Conservation (phyloP, 202 grass and related monocot species). For the Schoenoplectus tabernaemontani region DNA sequence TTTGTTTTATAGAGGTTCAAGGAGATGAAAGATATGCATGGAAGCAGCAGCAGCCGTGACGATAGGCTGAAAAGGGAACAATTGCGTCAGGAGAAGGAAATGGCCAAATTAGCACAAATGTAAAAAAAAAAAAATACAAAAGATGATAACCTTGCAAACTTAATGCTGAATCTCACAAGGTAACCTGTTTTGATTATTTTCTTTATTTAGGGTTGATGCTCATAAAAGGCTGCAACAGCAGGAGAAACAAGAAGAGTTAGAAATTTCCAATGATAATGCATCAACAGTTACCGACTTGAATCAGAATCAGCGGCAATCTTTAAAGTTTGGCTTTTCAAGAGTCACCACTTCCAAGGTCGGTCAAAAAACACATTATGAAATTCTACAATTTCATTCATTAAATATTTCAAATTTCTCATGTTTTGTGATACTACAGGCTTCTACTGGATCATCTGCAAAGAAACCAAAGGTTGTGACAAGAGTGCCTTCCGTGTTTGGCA, state of each 20-base stretch:
- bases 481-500: conserved; percentile 65
- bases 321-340: conserved; percentile 95
- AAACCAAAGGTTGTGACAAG: conserved; percentile 56
- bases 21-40: conserved; percentile 97
- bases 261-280: conserved; percentile 19
- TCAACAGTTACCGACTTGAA: conserved; percentile 20
- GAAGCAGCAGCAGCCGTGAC: conserved; percentile 55
- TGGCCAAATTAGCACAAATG: conserved; percentile 90
- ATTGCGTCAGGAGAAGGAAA: conserved; percentile 84
- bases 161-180: not conserved
- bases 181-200: conserved; percentile 27
- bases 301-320: conserved; percentile 59
- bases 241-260: conserved; percentile 48
- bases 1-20: conserved; percentile 54
- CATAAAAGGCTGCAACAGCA: conserved; percentile 61
- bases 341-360: conserved; percentile 53
- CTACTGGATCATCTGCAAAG: conserved; percentile 39
- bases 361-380: not conserved
- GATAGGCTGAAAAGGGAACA: conserved; percentile 90
- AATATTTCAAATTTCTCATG: conserved; percentile 5
- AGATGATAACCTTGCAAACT: not conserved
- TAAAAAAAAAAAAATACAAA: conserved; percentile 28
- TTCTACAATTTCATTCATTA: not conserved
- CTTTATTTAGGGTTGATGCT: conserved; percentile 51
- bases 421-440: conserved; percentile 31